phyloP scores from a whole-genome alignment of 306 rosid genomes.

The Pterocarpus macrocarpus region DNA sequence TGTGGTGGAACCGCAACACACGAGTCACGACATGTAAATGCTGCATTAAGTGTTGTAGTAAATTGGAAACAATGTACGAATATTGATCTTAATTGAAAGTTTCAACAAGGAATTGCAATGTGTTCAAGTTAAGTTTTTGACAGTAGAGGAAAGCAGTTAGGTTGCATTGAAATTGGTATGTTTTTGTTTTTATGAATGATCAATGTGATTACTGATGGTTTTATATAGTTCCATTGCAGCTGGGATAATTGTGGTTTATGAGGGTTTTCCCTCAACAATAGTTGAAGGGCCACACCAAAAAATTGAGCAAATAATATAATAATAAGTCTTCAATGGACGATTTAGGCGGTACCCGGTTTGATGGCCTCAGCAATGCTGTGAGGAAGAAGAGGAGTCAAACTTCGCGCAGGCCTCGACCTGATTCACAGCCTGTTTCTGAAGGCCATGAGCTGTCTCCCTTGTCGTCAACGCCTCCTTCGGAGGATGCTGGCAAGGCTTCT shows the following conservation, averaged over 20 bases:
- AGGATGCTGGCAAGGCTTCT: constrained; percentile 75
- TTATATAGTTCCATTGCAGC: constrained; percentile 42
- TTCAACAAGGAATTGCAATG: constrained; percentile 6
- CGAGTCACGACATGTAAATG: not conserved
- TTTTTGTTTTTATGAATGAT: constrained; percentile 31
- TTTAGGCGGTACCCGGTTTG: constrained; percentile 56
- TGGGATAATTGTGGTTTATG: constrained; percentile 25
- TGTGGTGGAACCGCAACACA: not conserved
- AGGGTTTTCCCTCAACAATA: constrained; percentile 45
- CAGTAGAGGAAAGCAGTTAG: constrained; percentile 11
- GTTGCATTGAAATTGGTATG: constrained; percentile 11
- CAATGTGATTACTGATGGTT: constrained; percentile 40
- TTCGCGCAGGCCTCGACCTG: constrained; percentile 83
- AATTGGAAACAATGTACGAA: not conserved
- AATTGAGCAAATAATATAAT: constrained; percentile 28
- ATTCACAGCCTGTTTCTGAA: constrained; percentile 71
- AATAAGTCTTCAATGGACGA: constrained; percentile 73
- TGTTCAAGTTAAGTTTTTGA: not conserved
- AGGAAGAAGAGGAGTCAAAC: constrained; percentile 92
- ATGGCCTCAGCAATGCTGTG: constrained; percentile 66
- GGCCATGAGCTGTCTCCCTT: constrained; percentile 63
- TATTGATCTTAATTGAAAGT: not conserved
- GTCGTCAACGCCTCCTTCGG: constrained; percentile 76
- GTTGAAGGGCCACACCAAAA: constrained; percentile 39
- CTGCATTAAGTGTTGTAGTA: not conserved